Evolutionary conservation across 1,284 basidiomycete species (phyloP), one percentile per base, ranked within the genome.

Genomic region (Fistulinella cinereoalba): DNA sequence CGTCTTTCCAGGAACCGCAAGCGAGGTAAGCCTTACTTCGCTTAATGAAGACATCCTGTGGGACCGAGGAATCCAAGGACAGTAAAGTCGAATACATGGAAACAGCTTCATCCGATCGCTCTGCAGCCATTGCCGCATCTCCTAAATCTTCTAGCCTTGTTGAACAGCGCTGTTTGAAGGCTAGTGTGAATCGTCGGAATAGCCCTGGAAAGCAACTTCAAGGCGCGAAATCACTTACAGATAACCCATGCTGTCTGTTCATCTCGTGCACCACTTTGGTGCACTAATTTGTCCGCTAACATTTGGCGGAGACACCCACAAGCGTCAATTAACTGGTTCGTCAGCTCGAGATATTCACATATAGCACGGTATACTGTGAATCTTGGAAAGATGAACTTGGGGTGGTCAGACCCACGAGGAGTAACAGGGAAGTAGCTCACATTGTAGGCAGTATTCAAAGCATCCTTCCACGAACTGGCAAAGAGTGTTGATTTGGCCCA

Each of bases 401-500:
- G 13, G 7, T 1, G 15, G 12, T 52, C 12, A 39, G 10, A n/a
- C 6, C 10, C 2, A 15, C 13, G 1, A 40, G 10, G 7, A 3
- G 21, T 10, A 13, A 4, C 1, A 2, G 27, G 5, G 3, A 7
- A 9, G 13, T 6, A 8, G 37, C 50, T 29, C 34, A 52, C 50
- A 18, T 9, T 12, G 12, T 3, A 3, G 6, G 24, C 3, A 11
- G 23, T 3, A 8, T 5, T 7, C 33, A 52, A 21, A 1, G 34
- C 39, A 21, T 27, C 29, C 27, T 4, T 21, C 51, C 51, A 52
- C 1, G 38, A 32, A 1, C 16, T 2, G 6, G 5, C 9, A 3
- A 13, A 5, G 15, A 50, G 18, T 32, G 31, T 25, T 13, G 18
- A 24, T 15, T 32, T 52, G 6, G 33, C 38, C 44, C 49, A 55